phyloP scores from a whole-genome alignment of 2,329 filamentous ascomycete genomes.

The Bipolaris cookei region DNA sequence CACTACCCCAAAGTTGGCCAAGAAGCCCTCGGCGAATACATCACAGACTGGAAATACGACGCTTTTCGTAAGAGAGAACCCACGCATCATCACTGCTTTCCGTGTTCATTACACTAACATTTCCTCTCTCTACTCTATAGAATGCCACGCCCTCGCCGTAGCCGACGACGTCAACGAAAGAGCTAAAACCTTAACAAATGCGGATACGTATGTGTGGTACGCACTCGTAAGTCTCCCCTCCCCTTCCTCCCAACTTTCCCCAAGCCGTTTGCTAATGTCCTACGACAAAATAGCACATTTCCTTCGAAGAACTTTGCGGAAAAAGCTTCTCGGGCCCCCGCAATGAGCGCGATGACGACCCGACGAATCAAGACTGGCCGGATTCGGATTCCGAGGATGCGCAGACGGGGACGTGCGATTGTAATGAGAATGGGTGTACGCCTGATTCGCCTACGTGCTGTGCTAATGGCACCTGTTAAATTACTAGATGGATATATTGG shows the following conservation, averaged over 20 bases:
- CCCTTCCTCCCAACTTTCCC: background rate
- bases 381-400: slow-evolving; percentile 9
- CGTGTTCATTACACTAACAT: background rate
- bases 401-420: slow-evolving; percentile 1
- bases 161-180: background rate
- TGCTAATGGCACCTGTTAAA: background rate
- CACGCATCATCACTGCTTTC: too few relatives aligned
- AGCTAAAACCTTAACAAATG: slow-evolving; percentile 2
- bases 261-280: background rate
- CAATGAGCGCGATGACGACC: slow-evolving; percentile 8
- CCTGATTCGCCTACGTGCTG: background rate
- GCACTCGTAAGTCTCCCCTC: slow-evolving; percentile 2
- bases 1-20: slow-evolving; percentile 7
- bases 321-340: background rate
- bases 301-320: slow-evolving; percentile 5
- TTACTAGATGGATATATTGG: background rate
- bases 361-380: background rate
- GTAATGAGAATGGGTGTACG: slow-evolving; percentile 4
- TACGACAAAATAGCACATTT: background rate
- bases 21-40: background rate
- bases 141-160: slow-evolving; percentile 5
- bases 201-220: slow-evolving; percentile 11
- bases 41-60: slow-evolving; percentile 5
- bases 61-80: slow-evolving; percentile 2
- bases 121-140: background rate